Base-by-base conservation (phyloP, 306 rosid genomes). In the Luffa aegyptiaca region DNA sequence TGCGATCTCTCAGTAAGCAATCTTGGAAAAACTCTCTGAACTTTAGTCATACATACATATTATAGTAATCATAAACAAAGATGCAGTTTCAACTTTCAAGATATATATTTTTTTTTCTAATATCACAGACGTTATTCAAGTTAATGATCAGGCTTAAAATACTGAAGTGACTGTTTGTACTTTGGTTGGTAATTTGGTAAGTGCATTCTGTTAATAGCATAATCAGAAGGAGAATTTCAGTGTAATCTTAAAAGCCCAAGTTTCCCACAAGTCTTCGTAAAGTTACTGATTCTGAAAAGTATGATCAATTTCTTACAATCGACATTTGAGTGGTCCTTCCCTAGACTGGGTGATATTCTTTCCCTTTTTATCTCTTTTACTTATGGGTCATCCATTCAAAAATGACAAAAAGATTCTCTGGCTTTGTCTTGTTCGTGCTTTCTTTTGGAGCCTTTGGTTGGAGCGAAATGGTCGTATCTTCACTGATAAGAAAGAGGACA, bases 1-100 rank as follows among this genome's bases (percentile, higher is more conserved):
- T 91, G 97, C 0, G 96, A 95, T 87, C 88, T 95, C 66, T 92
- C 92, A 2, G 97, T 91, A 83, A 85, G 89, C 37, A 79, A 77
- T 83, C 85, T 81, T 11, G 70, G 76, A 76, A 11, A 44, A 57
- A 56, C 59, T n/a, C 26, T 64, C 81, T 76, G 48, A 75, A 49
- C 42, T 82, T 57, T 74, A 35, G 80, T 79, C 57, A 46, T 69
- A 42, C 57, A 46, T 69, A 42, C 48, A 69, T 69, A 42, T 7
- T 41, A 3, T 18, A 68, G 74, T 39, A 37, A 68, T 37, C 71
- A 18, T 37, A 37, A 68, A 68, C 26, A 41, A 18, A 68, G 14
- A 18, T 68, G 71, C 33, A 68, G 31, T 68, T 68, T 68, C 75
- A 26, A 26, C 31, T 26, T 26, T 26, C 31, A 26, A 26, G 31